phyloP scores from a whole-genome alignment of 2,329 filamentous ascomycete species.

The Aspergillus caelatus region DNA sequence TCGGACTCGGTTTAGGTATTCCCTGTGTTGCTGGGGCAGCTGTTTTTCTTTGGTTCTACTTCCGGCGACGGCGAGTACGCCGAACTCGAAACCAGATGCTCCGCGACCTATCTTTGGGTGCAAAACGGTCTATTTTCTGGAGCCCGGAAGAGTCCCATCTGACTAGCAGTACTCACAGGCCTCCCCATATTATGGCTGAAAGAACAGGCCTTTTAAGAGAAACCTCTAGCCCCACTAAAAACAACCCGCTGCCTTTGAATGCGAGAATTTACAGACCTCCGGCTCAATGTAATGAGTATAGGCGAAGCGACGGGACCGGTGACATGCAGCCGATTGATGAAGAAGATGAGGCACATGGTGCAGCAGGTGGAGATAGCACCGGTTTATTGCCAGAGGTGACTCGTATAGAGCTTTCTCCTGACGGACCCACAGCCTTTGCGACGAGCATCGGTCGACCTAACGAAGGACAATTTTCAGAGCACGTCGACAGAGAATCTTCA shows the following conservation, averaged over 20 bases:
- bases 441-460: slow-evolving; percentile 5
- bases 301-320: slow-evolving; percentile 53
- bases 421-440: slow-evolving; percentile 2
- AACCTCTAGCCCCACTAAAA: slow-evolving; percentile 42
- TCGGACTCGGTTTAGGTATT: slow-evolving; percentile 68
- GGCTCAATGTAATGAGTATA: slow-evolving; percentile 52
- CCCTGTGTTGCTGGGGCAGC: slow-evolving; percentile 53
- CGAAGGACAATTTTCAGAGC: slow-evolving; percentile 48
- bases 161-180: slow-evolving; percentile 39
- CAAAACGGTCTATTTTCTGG: slow-evolving; percentile 52
- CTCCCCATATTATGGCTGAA: slow-evolving; percentile 39
- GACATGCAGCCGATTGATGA: slow-evolving; percentile 67
- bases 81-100: slow-evolving; percentile 58
- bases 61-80: slow-evolving; percentile 49
- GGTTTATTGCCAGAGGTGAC: neutral
- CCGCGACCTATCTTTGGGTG: slow-evolving; percentile 53
- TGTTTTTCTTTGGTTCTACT: slow-evolving; percentile 54
- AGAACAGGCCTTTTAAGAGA: slow-evolving; percentile 47
- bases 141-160: slow-evolving; percentile 40
- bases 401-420: slow-evolving; percentile 13
- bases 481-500: slow-evolving; percentile 59
- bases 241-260: slow-evolving; percentile 42
- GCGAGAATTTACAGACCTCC: slow-evolving; percentile 42
- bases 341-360: slow-evolving; percentile 54
- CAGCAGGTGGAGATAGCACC: slow-evolving; percentile 7